Base-by-base conservation (phyloP, 768 basidiomycete species). In the Gelatoporia subvermispora region DNA sequence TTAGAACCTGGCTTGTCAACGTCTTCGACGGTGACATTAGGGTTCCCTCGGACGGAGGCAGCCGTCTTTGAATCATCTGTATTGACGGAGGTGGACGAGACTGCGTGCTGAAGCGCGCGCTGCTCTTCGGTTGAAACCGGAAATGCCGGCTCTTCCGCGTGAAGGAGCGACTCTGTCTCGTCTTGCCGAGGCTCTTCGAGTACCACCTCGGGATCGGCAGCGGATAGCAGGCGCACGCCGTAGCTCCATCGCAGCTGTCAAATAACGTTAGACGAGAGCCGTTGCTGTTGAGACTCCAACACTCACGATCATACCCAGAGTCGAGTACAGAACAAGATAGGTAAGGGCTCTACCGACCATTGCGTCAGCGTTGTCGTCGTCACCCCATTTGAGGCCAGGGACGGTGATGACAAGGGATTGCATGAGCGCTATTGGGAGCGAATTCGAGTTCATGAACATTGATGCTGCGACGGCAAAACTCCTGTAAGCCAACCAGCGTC, bases 391-490 rank as follows among this genome's bases (percentile, higher is more conserved):
- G 25, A 95, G 74, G 4, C 81, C 82, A 0, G 84, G 84, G 0
- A 95, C 91, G 11, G 88, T 85, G 47, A 86, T 68, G 8, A 90
- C 90, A 17, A 97, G 81, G 52, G 82, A 85, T 64, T 96, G 87
- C 82, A 97, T 90, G 25, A 99, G 74, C 0, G 95, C 95, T 50
- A 97, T 91, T 0, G 95, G 95, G 4, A 99, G 79, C 0, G 91
- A 91, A 63, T 97, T 97, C 2, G 88, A 91, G 65, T 93, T 95
- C 85, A 93, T 88, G 72, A 90, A 90, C 82, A 87, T 91, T 23
- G 87, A 74, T 0, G 88, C 84, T 0, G 88, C 88, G 65, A 85
- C 83, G 7, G 84, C 85, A 54, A 90, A 91, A 45, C 77, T 82
- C 61, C 88, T 89, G 56, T 13, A 31, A 13, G 13, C 28, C 7